Evolutionary conservation across 805 yeast species (phyloP), one percentile per base, ranked within the genome.

Genomic region (Wickerhamiella siamensis): DNA sequence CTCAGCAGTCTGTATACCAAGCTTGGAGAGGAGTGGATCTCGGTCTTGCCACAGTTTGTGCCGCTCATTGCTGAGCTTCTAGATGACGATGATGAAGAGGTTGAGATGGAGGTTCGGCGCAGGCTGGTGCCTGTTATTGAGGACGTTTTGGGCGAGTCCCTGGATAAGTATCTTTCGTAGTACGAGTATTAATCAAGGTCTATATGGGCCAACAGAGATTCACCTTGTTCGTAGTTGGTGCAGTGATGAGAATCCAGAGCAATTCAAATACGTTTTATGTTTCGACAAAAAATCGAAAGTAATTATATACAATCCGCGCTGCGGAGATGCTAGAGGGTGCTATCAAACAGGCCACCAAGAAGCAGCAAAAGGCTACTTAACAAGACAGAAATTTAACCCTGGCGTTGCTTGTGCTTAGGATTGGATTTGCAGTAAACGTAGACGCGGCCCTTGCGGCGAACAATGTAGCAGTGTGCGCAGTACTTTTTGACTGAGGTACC

Each of bases 21-120:
- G 66, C 79, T 86, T 53, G 96, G 97, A 42, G 97, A 91, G 54
- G 83, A 78, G 58, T 91, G 97, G 98, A 70, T 91, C 49, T 67
- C 79, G 27, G 70, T 82, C 66, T 69, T 91, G 52, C 98, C 98
- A 19, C 95, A 87, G 57, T 71, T 91, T 51, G 94, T 91, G 47
- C 99, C 99, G 27, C 72, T 83, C 46, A 83, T 91, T 59, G 95
- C 97, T 5, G 99, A 91, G 63, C 65, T 91, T 44, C 69, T 91
- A 47, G 99, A 91, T 57, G 97, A 87, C 57, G 97, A 91, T 46
- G 93, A 87, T 48, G 98, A 91, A 60, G 76, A 72, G 38, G 95
- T 91, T 24, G 97, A 91, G 61, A 59, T 74, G 56, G 96, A 86
- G 61, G 95, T 86, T 3, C 78, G 95, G 63, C 72, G 78, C 29